Conservation (phyloP, 208 protist species). For the Zelonia costaricensis region DNA sequence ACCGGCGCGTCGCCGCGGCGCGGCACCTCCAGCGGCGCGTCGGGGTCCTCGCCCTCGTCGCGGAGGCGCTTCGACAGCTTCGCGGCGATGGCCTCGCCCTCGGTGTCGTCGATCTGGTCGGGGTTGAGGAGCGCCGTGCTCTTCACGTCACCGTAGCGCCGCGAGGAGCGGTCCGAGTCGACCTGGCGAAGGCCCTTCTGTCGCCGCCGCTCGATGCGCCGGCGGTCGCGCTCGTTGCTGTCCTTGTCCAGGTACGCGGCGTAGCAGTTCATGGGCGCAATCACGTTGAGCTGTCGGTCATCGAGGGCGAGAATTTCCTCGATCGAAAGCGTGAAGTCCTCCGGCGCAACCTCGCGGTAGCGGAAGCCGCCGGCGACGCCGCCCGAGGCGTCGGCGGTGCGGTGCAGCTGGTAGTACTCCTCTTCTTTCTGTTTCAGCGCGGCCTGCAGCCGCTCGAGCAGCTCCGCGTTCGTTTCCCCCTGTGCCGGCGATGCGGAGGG, state of each 20-base stretch:
- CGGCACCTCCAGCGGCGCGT: conserved; percentile 19
- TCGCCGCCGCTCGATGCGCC: conserved; percentile 49
- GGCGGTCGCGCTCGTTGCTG: conserved; percentile 71
- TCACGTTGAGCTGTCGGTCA: conserved; percentile 92
- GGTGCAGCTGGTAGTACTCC: conserved; percentile 85
- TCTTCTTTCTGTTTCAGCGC: conserved; percentile 78
- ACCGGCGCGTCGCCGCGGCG: not conserved
- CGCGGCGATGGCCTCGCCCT: conserved; percentile 50
- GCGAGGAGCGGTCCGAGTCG: conserved; percentile 59
- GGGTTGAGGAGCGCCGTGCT: conserved; percentile 71
- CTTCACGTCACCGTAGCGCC: conserved; percentile 75
- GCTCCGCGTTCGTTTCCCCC: conserved; percentile 24
- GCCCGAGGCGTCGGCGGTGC: conserved; percentile 38
- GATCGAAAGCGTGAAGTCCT: conserved; percentile 83
- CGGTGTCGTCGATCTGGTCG: conserved; percentile 44
- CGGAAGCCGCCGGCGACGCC: conserved; percentile 49
- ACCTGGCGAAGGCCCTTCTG: conserved; percentile 74
- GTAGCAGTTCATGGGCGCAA: conserved; percentile 93
- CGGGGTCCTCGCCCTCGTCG: conserved; percentile 37
- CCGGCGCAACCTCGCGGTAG: conserved; percentile 80
- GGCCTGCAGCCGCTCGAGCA: conserved; percentile 46
- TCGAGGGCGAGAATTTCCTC: conserved; percentile 89
- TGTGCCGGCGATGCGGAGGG: not conserved
- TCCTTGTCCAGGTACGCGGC: conserved; percentile 78
- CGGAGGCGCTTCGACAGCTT: conserved; percentile 66